Percentiles rank a stretch among this genome's conserved stretches.
Evolutionary conservation across 345 rosid genomes (phyloP).

Genomic region (Acer saccharum): DNA sequence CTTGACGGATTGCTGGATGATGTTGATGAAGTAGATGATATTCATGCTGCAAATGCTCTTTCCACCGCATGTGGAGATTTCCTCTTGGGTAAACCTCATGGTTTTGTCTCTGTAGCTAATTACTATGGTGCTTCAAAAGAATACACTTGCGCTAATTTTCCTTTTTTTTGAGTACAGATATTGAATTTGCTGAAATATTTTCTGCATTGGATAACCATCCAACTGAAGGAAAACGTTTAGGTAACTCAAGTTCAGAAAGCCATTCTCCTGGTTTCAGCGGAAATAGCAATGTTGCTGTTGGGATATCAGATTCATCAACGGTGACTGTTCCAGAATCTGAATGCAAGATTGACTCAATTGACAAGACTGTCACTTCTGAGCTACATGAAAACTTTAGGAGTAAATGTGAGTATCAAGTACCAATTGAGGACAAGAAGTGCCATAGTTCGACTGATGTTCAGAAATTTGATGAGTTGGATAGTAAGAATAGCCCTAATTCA

Average conservation of each 20-base stretch:
- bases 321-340: constrained; percentile 42
- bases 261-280: constrained; percentile 67
- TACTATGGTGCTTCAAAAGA: neutral
- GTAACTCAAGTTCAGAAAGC: constrained; percentile 61
- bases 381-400: constrained; percentile 18
- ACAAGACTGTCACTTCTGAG: constrained; percentile 25
- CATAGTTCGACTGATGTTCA: constrained; percentile 25
- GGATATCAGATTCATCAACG: constrained; percentile 54
- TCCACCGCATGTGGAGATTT: constrained; percentile 50
- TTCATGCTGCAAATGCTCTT: constrained; percentile 55
- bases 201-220: constrained; percentile 42
- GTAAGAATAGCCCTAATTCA: constrained; percentile 19
- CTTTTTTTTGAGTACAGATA: constrained; percentile 44
- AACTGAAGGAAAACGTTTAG: constrained; percentile 28
- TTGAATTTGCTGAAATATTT: constrained; percentile 53
- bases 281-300: constrained; percentile 44
- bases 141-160: neutral
- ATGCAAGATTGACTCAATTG: constrained; percentile 33
- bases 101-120: constrained; percentile 10
- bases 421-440: constrained; percentile 22
- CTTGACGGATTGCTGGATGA: constrained; percentile 77
- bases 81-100: constrained; percentile 46
- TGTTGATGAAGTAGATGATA: constrained; percentile 67
- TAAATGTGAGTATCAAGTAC: constrained; percentile 25
- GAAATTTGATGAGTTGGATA: constrained; percentile 41